Evolutionary conservation across 1,284 basidiomycete species (phyloP), one percentile per base, ranked within the genome.

Genomic region (Thecaphora thlaspeos): DNA sequence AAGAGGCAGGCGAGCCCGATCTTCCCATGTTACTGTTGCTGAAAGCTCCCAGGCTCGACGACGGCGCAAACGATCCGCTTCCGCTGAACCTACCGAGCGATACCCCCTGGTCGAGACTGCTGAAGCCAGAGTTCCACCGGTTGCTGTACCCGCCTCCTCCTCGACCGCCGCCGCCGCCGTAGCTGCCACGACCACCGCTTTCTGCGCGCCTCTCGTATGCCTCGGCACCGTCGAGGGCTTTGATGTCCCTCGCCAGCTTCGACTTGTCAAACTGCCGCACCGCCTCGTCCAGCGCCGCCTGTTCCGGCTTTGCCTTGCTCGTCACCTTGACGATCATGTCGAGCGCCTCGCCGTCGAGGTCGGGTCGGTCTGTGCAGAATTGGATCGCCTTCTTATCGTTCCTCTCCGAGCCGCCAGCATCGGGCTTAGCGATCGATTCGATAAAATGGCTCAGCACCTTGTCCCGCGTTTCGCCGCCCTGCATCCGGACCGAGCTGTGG

Each of bases 381-480:
- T 34, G 12, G 24, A 66, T 52, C 39, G 48, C 50, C 21, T 51
- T 61, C 9, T 37, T 49, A 15, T 55, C 48, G n/a, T 43, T 54
- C n/a, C n/a, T n/a, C 11, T 3, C 9, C 3, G 37, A 30, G 0
- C 52, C 54, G 2, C 55, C 60, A n/a, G 51, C 21, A 34, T 32
- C 40, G 38, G 45, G n/a, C 40, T 56, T 52, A 10, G 55, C 54
- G 2, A 54, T 47, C 8, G 41, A 40, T 12, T 47, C 32, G n/a
- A 73, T 43, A 46, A 72, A 74, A 21, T 47, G 51, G 34, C 62
- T 65, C 2, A 72, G 43, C 3, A 48, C 36, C 40, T 61, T 65
- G 32, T 57, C 47, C 32, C 55, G 48, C 19, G 48, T 60, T 4
- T 73, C 61, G 21, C 65, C 64, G 11, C 62, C 62, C 18, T 56